A percentile compares a stretch with the other conserved stretches of the same genome.
phyloP scores from a whole-genome alignment of 768 basidiomycete genomes.

The Dendrothele bispora region DNA sequence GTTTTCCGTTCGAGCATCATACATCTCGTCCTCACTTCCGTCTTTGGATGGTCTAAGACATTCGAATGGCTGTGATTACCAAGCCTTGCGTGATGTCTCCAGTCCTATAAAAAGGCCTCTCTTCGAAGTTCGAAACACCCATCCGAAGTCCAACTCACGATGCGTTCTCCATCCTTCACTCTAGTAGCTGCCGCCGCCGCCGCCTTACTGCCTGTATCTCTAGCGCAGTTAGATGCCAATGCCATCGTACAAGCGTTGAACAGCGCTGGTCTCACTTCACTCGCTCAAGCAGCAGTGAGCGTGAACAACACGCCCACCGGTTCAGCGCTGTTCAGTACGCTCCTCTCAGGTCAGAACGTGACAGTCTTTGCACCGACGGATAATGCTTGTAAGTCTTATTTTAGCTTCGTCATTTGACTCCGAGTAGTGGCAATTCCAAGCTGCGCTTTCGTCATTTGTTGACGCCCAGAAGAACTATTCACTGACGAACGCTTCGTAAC shows the following conservation, averaged over 20 bases:
- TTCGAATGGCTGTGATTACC: too few relatives aligned
- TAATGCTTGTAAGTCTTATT: conserved; percentile 44
- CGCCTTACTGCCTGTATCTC: conserved; percentile 23
- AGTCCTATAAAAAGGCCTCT: too few relatives aligned
- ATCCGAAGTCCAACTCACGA: too few relatives aligned
- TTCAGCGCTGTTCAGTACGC: conserved; percentile 37
- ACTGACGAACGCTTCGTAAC: not conserved
- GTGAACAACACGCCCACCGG: conserved; percentile 48
- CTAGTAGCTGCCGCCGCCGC: too few relatives aligned
- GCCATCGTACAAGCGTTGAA: conserved; percentile 37
- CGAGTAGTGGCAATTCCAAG: not conserved
- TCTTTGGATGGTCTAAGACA: too few relatives aligned
- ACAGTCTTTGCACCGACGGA: conserved; percentile 62
- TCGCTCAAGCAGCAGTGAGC: conserved; percentile 37
- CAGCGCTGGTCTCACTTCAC: conserved; percentile 36
- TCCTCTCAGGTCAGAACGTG: conserved; percentile 40
- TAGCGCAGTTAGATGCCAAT: conserved; percentile 27
- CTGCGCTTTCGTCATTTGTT: too few relatives aligned
- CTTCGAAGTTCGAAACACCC: too few relatives aligned
- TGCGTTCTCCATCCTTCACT: too few relatives aligned
- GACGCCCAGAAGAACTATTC: too few relatives aligned
- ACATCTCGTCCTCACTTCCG: too few relatives aligned
- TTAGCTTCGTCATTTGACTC: not conserved
- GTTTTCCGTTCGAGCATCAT: too few relatives aligned
- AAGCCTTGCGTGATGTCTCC: too few relatives aligned